Evolutionary conservation across 352 stramenopile genomes (phyloP).

Genomic region (Globisporangium splendens): DNA sequence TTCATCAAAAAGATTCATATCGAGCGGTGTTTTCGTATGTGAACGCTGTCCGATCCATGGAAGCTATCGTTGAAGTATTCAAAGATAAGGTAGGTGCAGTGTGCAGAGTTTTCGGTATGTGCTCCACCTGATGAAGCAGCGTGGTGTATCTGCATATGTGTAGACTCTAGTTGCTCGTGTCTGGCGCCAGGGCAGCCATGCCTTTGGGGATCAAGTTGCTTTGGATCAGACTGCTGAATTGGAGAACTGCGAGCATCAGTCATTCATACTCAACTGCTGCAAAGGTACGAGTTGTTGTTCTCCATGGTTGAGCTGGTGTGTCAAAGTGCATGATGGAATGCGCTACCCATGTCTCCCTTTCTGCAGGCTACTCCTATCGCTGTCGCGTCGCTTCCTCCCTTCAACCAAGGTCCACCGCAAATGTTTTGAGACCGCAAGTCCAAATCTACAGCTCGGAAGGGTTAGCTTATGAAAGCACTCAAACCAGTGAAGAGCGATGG

Average conservation of each 20-base stretch:
- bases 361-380: conserved; percentile 28
- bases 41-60: conserved; percentile 25
- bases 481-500: conserved; percentile 19
- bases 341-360: not conserved
- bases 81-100: conserved; percentile 26
- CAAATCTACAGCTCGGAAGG: conserved; percentile 51
- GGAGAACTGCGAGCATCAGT: conserved; percentile 37
- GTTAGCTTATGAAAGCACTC: conserved; percentile 33
- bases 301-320: not conserved
- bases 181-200: conserved; percentile 13
- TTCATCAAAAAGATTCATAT: conserved; percentile 19
- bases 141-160: not conserved
- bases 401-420: conserved; percentile 13
- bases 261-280: conserved; percentile 25
- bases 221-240: conserved; percentile 25
- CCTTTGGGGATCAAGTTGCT: conserved; percentile 18
- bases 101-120: not conserved
- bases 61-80: conserved; percentile 42
- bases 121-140: no score
- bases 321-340: not conserved
- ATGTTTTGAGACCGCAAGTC: conserved; percentile 28
- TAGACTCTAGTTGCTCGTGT: conserved; percentile 14
- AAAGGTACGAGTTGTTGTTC: conserved; percentile 10
- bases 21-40: conserved; percentile 54
- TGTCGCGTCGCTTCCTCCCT: conserved; percentile 34